Evolutionary conservation across 768 basidiomycete genomes (phyloP), one percentile per base, ranked within the genome.

Genomic region (Xerocomellus chrysenteron): DNA sequence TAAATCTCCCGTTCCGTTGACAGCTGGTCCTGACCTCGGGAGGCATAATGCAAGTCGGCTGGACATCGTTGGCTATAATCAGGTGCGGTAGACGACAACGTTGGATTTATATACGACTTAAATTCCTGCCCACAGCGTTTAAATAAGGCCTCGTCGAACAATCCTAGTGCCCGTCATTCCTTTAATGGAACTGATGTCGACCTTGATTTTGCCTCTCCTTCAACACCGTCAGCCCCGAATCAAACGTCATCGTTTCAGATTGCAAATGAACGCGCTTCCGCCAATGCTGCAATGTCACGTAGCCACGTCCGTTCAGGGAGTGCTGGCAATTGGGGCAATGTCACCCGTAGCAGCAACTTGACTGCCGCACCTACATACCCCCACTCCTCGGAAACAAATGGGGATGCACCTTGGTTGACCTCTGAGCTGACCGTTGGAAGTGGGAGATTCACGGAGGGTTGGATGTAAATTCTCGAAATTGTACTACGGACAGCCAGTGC

Each of bases 21-120:
- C 90, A 55, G 90, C 90, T 55, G 91, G 90, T 48, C 91, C 90
- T 60, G 90, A 92, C 73, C 77, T 93, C 43, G 90, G 91, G 64
- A 79, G 91, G 64, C 87, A 90, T 65, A 85, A 83, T 65, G 80
- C 80, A 61, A 81, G 84, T 21, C 80, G 89, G 41, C 69, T 84
- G 62, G 89, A 88, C 67, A 90, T 89, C 63, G 86, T 90, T 50
- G 83, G 87, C 35, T 84, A 82, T 69, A 82, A 80, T 59, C 85
- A 86, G 76, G 90, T 90, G 68, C 54, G 80, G 61, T 49, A 51
- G 16, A 59, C 7, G 35, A 46, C 40, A 43, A 44, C 42, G 33
- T 43, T 54, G 52, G 50, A 53, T 21, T 60, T 37, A 24, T 54
- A 26, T 35, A 33, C 35, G 30, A 24, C 62, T 58, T 39, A 54